Conservation (phyloP, 768 basidiomycete species). For the Ramaria sp. region DNA sequence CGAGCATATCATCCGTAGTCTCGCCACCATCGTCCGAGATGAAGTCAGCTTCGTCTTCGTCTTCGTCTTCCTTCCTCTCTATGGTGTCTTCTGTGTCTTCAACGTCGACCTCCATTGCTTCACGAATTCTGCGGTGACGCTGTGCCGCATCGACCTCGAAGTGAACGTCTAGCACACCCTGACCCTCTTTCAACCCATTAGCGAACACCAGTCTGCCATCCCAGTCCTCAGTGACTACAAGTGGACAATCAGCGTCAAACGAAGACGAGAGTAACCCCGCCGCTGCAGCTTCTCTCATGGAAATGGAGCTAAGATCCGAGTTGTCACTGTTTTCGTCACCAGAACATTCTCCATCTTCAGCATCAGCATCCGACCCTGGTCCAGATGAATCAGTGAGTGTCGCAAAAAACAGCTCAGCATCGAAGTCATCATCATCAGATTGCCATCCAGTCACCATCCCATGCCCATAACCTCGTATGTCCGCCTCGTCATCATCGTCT, state of each 20-base stretch:
- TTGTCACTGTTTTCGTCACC: constrained; percentile 14
- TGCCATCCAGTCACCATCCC: constrained; percentile 64
- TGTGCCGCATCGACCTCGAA: constrained; percentile 55
- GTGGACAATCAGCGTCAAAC: constrained; percentile 14
- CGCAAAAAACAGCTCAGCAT: constrained; percentile 77
- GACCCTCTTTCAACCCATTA: constrained; percentile 46
- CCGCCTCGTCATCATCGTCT: constrained; percentile 41
- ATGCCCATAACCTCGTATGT: constrained; percentile 35
- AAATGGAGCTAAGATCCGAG: constrained; percentile 23
- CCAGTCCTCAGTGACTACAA: constrained; percentile 64
- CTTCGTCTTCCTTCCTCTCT: constrained; percentile 25
- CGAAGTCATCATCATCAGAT: constrained; percentile 70
- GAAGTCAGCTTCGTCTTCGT: constrained; percentile 22
- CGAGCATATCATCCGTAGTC: constrained; percentile 76
- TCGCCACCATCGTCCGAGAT: constrained; percentile 51
- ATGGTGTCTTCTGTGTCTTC: constrained; percentile 22
- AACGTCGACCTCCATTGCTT: constrained; percentile 41
- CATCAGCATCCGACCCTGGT: constrained; percentile 22
- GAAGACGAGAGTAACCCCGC: constrained; percentile 10
- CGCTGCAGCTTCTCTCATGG: constrained; percentile 15
- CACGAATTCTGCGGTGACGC: constrained; percentile 35
- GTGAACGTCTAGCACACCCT: constrained; percentile 53
- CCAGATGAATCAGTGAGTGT: constrained; percentile 55
- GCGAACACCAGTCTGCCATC: constrained; percentile 68
- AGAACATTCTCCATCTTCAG: constrained; percentile 24